Percentiles rank a stretch among this genome's conserved stretches.
Evolutionary conservation across 352 stramenopile species (phyloP).

Genomic region (Globisporangium polare): DNA sequence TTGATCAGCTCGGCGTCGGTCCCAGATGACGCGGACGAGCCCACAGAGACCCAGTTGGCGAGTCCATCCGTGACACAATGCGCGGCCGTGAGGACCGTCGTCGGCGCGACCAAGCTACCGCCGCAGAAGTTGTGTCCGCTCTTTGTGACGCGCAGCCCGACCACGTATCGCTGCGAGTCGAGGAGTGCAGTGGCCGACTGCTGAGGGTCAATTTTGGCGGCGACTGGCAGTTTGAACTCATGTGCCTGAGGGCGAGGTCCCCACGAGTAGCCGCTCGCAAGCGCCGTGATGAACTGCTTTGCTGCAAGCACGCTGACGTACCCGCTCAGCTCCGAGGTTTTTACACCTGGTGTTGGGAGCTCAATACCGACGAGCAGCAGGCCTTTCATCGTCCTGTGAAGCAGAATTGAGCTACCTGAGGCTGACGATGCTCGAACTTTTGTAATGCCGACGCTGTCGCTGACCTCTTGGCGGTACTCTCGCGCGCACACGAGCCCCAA

Average conservation of each 20-base stretch:
- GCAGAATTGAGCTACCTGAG: neutral
- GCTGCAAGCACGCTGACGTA: neutral
- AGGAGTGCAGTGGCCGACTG: neutral
- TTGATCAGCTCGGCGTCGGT: constrained; percentile 7
- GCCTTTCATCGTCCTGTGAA: neutral
- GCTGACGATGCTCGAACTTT: neutral
- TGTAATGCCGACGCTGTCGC: too few relatives aligned
- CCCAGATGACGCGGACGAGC: constrained; percentile 19
- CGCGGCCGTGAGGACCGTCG: constrained; percentile 39
- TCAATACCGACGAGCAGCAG: neutral
- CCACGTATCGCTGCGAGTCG: neutral
- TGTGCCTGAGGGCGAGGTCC: neutral
- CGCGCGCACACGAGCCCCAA: neutral
- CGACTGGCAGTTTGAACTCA: neutral
- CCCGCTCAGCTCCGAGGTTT: too few relatives aligned
- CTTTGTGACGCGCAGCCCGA: neutral
- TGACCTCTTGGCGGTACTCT: neutral
- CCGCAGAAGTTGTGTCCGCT: constrained; percentile 35
- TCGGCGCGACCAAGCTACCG: constrained; percentile 34
- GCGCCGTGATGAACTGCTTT: constrained; percentile 2
- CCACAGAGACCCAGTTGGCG: constrained; percentile 27
- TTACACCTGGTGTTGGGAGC: neutral
- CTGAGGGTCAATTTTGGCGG: neutral
- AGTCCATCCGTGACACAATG: constrained; percentile 26
- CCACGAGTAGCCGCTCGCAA: neutral